A percentile compares a stretch with the other conserved stretches of the same genome.
Conservation (phyloP, 2,329 filamentous ascomycete genomes). For the Davidsoniella eucalypti region DNA sequence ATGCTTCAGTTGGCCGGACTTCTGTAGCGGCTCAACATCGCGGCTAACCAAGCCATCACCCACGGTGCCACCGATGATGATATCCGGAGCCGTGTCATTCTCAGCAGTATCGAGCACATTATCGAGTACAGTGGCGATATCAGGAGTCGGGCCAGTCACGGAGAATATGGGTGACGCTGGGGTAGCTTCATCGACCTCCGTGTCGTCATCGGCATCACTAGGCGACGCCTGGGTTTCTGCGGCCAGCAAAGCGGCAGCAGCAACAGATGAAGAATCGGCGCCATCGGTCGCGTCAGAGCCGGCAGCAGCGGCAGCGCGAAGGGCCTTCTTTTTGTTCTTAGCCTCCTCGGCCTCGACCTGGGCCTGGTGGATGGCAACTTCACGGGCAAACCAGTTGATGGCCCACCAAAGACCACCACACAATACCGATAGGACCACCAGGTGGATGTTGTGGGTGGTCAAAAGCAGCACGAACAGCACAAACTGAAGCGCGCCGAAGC, state of each 20-base stretch:
- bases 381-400: constrained; percentile 91
- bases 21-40: constrained; percentile 27
- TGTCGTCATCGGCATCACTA: constrained; percentile 25
- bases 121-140: background rate
- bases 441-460: constrained; percentile 78
- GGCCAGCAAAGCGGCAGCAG: background rate
- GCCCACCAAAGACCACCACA: constrained; percentile 76
- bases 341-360: constrained; percentile 26
- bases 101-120: constrained; percentile 11
- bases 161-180: constrained; percentile 15
- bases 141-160: constrained; percentile 11
- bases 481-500: constrained; percentile 72
- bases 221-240: constrained; percentile 17
- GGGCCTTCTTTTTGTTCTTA: constrained; percentile 23
- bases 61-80: constrained; percentile 25
- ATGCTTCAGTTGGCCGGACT: constrained; percentile 32
- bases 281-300: constrained; percentile 33
- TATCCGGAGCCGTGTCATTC: constrained; percentile 7
- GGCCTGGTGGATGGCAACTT: constrained; percentile 31
- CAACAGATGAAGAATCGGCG: constrained; percentile 20
- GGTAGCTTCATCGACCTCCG: constrained; percentile 29
- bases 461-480: constrained; percentile 61
- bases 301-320: constrained; percentile 13
- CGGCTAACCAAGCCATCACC: constrained; percentile 22
- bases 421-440: constrained; percentile 62